A percentile compares a stretch with the other conserved stretches of the same genome.
Conservation (phyloP, 805 yeast species). For the Wickerhamiella lipophila region DNA sequence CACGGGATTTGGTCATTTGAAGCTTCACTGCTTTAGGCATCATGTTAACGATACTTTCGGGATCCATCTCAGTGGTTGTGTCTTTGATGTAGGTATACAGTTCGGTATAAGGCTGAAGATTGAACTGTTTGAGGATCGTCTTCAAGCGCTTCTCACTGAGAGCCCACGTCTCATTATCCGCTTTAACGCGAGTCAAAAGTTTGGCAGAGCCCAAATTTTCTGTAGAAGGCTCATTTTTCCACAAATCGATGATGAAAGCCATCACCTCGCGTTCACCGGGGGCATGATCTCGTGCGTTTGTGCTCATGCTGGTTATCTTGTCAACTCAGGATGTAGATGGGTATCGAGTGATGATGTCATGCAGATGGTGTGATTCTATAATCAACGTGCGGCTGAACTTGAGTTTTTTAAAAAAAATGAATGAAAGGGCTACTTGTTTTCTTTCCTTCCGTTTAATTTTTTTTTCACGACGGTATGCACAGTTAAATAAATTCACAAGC, state of each 20-base stretch:
- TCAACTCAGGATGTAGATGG: background rate
- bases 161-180: slow-evolving; percentile 48
- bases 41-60: slow-evolving; percentile 25
- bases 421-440: no score
- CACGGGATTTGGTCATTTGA: slow-evolving; percentile 40
- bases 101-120: slow-evolving; percentile 36
- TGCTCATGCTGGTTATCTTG: background rate
- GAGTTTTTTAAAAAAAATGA: no score
- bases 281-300: slow-evolving; percentile 18
- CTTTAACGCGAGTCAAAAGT: slow-evolving; percentile 39
- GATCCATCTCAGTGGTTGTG: slow-evolving; percentile 40
- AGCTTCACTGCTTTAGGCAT: slow-evolving; percentile 33
- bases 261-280: slow-evolving; percentile 51
- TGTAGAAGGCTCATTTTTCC: slow-evolving; percentile 55
- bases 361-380: background rate
- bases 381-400: background rate
- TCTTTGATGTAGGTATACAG: slow-evolving; percentile 41
- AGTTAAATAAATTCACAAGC: no score
- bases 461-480: no score
- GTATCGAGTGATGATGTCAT: background rate
- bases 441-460: no score
- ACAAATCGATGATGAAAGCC: slow-evolving; percentile 46
- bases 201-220: slow-evolving; percentile 46
- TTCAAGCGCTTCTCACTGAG: slow-evolving; percentile 47
- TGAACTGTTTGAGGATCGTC: slow-evolving; percentile 42